phyloP scores from a whole-genome alignment of 495 filamentous ascomycete genomes.

The Xylaria sp. region DNA sequence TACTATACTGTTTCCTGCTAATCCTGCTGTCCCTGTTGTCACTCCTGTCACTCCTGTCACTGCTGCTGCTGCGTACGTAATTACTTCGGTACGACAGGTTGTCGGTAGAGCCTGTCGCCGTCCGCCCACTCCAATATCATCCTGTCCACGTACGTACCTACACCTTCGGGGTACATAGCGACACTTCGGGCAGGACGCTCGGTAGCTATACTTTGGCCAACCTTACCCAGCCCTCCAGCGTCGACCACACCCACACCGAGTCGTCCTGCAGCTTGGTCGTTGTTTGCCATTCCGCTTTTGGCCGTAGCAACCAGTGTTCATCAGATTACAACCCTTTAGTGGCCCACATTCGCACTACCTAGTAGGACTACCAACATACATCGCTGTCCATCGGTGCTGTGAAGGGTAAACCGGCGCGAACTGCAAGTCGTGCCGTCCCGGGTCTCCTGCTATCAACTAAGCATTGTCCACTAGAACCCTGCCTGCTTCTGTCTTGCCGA shows the following conservation, averaged over 20 bases:
- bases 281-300: conserved; percentile 27
- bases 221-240: conserved; percentile 16
- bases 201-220: conserved; percentile 16
- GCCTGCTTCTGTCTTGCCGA: conserved; percentile 41
- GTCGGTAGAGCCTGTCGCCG: not conserved
- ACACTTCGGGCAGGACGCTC: conserved; percentile 20
- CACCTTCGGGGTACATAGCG: conserved; percentile 17
- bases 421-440: conserved; percentile 44
- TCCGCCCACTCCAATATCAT: conserved; percentile 1
- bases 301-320: conserved; percentile 27
- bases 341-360: conserved; percentile 27
- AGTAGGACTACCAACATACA: conserved; percentile 29
- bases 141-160: conserved; percentile 19
- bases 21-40: not conserved
- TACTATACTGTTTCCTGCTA: not conserved
- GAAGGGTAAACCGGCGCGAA: conserved; percentile 29
- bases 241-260: conserved; percentile 29
- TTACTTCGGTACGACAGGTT: not conserved
- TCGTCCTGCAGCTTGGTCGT: conserved; percentile 24
- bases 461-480: conserved; percentile 35
- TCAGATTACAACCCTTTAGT: conserved; percentile 26
- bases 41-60: not conserved
- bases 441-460: conserved; percentile 35
- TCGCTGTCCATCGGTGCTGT: conserved; percentile 25
- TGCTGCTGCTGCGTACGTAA: not conserved